Evolutionary conservation across 768 basidiomycete species (phyloP).

Genomic region (Auricularia auricula-judae): DNA sequence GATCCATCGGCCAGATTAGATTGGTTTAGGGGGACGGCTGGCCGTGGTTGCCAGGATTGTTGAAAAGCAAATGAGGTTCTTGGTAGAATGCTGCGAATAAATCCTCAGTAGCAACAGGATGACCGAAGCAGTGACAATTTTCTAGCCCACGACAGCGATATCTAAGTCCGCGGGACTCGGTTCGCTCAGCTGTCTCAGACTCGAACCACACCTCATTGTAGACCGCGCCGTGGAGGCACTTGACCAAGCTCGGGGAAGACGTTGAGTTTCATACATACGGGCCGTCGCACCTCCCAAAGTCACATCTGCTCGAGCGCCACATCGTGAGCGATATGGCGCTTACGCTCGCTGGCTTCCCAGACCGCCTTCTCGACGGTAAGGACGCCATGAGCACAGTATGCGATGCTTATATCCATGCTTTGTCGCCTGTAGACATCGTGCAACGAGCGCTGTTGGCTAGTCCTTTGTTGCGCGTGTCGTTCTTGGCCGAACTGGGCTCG

Average conservation of each 20-base stretch:
- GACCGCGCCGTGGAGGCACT: background rate
- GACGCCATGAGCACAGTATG: background rate
- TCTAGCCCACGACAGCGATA: background rate
- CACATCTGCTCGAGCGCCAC: background rate
- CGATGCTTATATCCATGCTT: background rate
- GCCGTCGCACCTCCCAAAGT: background rate
- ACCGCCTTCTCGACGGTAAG: constrained; percentile 6
- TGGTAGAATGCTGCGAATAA: too few species aligned
- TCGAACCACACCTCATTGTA: background rate
- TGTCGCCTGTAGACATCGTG: constrained; percentile 3
- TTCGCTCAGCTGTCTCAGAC: background rate
- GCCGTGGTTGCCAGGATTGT: too few species aligned
- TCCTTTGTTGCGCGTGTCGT: constrained; percentile 7
- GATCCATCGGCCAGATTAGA: too few species aligned
- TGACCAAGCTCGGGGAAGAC: background rate
- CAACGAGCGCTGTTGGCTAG: constrained; percentile 1
- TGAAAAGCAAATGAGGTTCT: too few species aligned
- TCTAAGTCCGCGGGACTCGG: background rate
- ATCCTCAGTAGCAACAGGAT: background rate
- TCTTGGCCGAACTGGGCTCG: constrained; percentile 20
- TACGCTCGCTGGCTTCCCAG: constrained; percentile 4
- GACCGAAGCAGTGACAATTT: background rate
- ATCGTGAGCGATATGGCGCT: background rate
- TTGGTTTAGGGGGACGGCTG: too few species aligned
- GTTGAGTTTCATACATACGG: background rate